A percentile compares a stretch with the other conserved stretches of the same genome.
phyloP scores from a whole-genome alignment of 228 moss, liverwort and hornwort species.

The Sphagnum magellanicum region DNA sequence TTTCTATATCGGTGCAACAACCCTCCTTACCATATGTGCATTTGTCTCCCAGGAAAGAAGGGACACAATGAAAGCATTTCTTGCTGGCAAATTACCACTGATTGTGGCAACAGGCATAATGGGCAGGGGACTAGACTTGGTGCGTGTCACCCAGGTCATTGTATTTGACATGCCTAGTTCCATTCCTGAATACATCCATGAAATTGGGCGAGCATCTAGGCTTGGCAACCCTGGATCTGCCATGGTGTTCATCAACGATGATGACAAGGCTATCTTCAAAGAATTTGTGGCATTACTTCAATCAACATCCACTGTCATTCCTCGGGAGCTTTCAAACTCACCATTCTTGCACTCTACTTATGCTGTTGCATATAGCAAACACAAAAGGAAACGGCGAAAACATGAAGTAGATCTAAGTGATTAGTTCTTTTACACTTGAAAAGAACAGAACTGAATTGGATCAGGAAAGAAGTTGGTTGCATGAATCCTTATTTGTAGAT shows the following conservation, averaged over 20 bases:
- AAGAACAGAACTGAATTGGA: too few species aligned
- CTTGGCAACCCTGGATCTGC: slow-evolving; percentile 76
- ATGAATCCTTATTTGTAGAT: too few species aligned
- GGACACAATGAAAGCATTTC: slow-evolving; percentile 62
- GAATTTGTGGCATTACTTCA: slow-evolving; percentile 57
- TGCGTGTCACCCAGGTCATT: slow-evolving; percentile 78
- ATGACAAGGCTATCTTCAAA: slow-evolving; percentile 71
- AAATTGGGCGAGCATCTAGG: slow-evolving; percentile 88
- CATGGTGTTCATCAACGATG: slow-evolving; percentile 83
- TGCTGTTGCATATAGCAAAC: slow-evolving; percentile 68
- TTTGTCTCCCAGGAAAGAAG: slow-evolving; percentile 43
- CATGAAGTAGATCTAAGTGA: slow-evolving; percentile 27
- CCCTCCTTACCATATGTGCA: too few species aligned
- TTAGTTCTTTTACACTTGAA: not conserved
- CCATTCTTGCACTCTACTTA: slow-evolving; percentile 72
- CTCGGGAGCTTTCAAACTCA: slow-evolving; percentile 72
- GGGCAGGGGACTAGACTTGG: slow-evolving; percentile 83
- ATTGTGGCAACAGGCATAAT: slow-evolving; percentile 84
- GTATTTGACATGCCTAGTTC: slow-evolving; percentile 85
- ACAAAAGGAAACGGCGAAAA: slow-evolving; percentile 54
- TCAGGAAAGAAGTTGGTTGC: too few species aligned
- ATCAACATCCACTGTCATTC: slow-evolving; percentile 49
- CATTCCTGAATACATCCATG: slow-evolving; percentile 79
- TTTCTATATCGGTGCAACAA: too few species aligned
- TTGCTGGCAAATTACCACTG: slow-evolving; percentile 57